Base-by-base conservation (phyloP, 495 filamentous ascomycete species). In the Chaetomium fimeti region DNA sequence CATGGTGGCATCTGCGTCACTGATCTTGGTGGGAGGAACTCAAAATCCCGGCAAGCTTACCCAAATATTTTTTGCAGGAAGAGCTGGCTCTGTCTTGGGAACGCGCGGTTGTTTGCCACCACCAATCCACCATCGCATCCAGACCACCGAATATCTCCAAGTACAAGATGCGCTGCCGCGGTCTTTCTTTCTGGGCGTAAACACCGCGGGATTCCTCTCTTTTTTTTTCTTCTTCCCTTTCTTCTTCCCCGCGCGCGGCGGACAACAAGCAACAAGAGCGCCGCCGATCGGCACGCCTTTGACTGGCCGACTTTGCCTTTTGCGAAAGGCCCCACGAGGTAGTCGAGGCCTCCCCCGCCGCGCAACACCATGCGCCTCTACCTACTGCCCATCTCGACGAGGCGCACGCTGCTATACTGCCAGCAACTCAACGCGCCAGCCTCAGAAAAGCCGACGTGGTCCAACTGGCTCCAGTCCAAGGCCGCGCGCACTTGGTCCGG, bases 331-430 rank as follows among this genome's bases (percentile, higher is more conserved):
- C 51, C 51, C 16, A 5, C n/a, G 52, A 66, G 64, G 58, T 54
- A 62, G 60, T 53, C 64, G 28, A 54, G 54, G 32, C 48, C 54
- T 42, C 22, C 25, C 51, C 7, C 51, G 49, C 22, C 1, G 28
- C 47, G 25, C 43, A 13, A 32, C 54, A 77, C 80, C 58, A 98
- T 99, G 94, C 90, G 92, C 75, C 85, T 99, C 73, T 96, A 92
- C 80, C 88, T 99, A 61, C 85, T 99, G 64, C 94, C 94, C 54
- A 91, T 99, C 71, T 96, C 93, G 57, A 96, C 91, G 12, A 82
- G 88, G 71, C 88, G 91, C 68, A 89, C 91, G n/a, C 84, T 99
- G 55, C 87, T 99, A 61, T 99, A 97, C 82, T 92, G 91, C 77
- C 89, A 95, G 72, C 86, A 88, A 52, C 76, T 93, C 56, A 78